Conservation (phyloP, 2,329 filamentous ascomycete genomes). For the Penicillium sp. region DNA sequence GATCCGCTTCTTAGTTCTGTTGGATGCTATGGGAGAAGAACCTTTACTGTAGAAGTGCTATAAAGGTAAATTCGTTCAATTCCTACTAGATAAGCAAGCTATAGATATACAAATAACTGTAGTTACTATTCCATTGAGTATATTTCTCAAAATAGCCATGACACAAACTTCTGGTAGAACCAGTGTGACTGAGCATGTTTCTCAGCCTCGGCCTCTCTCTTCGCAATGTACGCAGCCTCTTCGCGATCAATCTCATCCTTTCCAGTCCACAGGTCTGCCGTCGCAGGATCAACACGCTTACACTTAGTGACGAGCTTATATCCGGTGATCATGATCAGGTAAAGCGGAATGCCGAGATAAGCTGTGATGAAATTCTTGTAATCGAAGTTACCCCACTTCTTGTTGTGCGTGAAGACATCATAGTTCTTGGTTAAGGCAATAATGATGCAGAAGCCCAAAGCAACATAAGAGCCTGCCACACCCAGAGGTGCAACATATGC, state of each 20-base stretch:
- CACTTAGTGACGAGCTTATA: conserved; percentile 62
- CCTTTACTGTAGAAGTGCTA: no score
- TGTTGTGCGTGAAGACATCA: conserved; percentile 61
- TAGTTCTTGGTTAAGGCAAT: conserved; percentile 84
- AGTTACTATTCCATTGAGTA: background rate
- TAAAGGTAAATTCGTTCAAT: no score
- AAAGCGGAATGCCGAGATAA: conserved; percentile 75
- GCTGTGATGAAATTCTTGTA: conserved; percentile 77
- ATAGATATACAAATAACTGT: background rate
- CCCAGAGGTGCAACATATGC: conserved; percentile 72
- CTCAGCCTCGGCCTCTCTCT: conserved; percentile 46
- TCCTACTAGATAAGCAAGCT: background rate
- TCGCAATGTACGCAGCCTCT: conserved; percentile 67
- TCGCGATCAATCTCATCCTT: conserved; percentile 73
- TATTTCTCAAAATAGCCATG: conserved; percentile 58
- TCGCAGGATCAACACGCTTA: conserved; percentile 56
- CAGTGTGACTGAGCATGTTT: conserved; percentile 40
- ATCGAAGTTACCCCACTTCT: conserved; percentile 59
- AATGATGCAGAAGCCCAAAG: conserved; percentile 68
- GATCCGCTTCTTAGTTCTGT: no score
- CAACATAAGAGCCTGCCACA: conserved; percentile 65
- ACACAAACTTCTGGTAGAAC: conserved; percentile 61
- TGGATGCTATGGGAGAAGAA: no score
- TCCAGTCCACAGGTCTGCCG: conserved; percentile 69
- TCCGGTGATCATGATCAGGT: conserved; percentile 67